Evolutionary conservation across 73 alveolate species (phyloP).

Genomic region (Tetrahymena malaccensis): DNA sequence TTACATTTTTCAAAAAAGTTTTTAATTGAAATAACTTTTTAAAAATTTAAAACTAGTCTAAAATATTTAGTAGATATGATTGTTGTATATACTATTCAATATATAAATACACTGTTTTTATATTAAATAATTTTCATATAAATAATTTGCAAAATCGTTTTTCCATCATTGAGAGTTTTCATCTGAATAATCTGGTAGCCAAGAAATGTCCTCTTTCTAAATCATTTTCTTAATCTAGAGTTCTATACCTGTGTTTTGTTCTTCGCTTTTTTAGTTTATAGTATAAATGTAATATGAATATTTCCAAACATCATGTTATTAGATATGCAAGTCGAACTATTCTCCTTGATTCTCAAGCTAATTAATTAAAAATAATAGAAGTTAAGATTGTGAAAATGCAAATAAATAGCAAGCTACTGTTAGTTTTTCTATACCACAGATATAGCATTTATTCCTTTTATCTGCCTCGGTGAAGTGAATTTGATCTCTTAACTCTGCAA

Average conservation of each 20-base stretch:
- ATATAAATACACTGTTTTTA: too few species aligned
- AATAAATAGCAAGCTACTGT: background rate
- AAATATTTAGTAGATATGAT: too few species aligned
- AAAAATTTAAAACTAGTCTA: too few species aligned
- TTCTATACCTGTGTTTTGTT: conserved; percentile 27
- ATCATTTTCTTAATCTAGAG: conserved; percentile 14
- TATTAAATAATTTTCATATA: too few species aligned
- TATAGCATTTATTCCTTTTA: conserved; percentile 20
- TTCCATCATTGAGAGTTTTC: background rate
- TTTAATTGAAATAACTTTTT: too few species aligned
- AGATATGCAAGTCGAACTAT: conserved; percentile 17
- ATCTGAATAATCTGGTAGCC: conserved; percentile 19
- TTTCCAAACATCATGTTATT: conserved; percentile 30
- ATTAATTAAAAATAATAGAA: background rate
- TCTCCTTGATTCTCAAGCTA: conserved; percentile 15
- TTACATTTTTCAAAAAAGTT: too few species aligned
- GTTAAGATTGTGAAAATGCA: too few species aligned
- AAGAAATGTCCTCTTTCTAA: background rate
- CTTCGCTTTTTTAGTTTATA: conserved; percentile 2
- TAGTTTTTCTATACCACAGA: conserved; percentile 31
- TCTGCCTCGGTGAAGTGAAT: conserved; percentile 25
- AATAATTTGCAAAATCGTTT: too few species aligned
- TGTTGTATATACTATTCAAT: too few species aligned
- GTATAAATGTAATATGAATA: conserved; percentile 23
- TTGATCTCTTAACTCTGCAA: conserved; percentile 39